Percentiles rank a stretch among this genome's conserved stretches.
Evolutionary conservation across 768 basidiomycete genomes (phyloP).

Genomic region (Leccinum rimulosum): DNA sequence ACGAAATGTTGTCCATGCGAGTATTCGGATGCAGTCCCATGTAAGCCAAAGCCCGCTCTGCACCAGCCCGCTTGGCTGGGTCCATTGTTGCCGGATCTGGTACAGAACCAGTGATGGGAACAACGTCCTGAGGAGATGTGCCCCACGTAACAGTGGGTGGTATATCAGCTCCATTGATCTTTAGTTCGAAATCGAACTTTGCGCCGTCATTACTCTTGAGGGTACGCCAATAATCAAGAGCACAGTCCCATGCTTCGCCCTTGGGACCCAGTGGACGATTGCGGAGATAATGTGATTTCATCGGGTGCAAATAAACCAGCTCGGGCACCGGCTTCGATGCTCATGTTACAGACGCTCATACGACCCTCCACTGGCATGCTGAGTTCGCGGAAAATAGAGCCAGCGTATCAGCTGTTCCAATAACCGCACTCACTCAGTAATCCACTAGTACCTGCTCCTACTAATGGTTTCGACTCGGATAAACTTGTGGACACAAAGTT

Average conservation of each 20-base stretch:
- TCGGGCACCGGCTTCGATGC: conserved; percentile 89
- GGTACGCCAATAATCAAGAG: conserved; percentile 82
- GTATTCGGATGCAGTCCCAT: conserved; percentile 83
- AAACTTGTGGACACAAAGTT: too few species aligned
- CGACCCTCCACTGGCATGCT: conserved; percentile 76
- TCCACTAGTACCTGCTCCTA: too few species aligned
- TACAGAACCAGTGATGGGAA: conserved; percentile 78
- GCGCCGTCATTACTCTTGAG: conserved; percentile 79
- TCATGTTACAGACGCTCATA: conserved; percentile 94
- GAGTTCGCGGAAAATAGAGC: conserved; percentile 80
- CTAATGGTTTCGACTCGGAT: too few species aligned
- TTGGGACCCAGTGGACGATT: conserved; percentile 80
- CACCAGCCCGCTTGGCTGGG: conserved; percentile 61
- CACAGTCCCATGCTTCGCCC: conserved; percentile 81
- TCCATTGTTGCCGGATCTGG: conserved; percentile 75
- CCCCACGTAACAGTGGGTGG: conserved; percentile 92
- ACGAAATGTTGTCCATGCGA: conserved; percentile 70
- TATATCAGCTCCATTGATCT: conserved; percentile 80
- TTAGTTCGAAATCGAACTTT: conserved; percentile 78
- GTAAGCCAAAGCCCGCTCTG: conserved; percentile 75
- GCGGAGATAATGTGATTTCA: conserved; percentile 79
- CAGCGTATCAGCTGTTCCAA: conserved; percentile 87
- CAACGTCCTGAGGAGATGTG: conserved; percentile 89
- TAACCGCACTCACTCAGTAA: too few species aligned
- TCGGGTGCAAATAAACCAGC: conserved; percentile 94